phyloP scores from a whole-genome alignment of 805 yeast genomes.

The Candida boleticola region DNA sequence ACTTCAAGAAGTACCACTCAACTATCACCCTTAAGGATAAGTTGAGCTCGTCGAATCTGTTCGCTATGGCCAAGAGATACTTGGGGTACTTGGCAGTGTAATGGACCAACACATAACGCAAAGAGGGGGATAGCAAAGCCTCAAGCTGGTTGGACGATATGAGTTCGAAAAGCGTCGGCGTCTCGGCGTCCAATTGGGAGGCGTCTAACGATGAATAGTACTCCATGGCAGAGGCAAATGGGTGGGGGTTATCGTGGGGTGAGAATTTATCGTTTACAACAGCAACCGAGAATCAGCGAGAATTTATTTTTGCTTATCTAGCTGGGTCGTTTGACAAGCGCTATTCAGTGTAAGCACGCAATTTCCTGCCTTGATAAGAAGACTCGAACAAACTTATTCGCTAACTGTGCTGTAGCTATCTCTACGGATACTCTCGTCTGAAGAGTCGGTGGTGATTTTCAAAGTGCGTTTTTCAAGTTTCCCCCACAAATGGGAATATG shows the following conservation, averaged over 20 bases:
- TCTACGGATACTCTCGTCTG: no score
- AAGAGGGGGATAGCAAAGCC: conserved; percentile 73
- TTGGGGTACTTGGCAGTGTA: conserved; percentile 79
- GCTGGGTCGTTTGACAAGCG: no score
- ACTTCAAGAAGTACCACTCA: conserved; percentile 67
- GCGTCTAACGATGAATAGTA: conserved; percentile 80
- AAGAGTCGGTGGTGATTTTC: no score
- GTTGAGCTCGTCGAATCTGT: conserved; percentile 76
- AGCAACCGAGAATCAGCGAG: no score
- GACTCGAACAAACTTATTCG: no score
- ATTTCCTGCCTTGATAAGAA: no score
- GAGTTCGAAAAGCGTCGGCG: conserved; percentile 88
- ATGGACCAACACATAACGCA: conserved; percentile 75
- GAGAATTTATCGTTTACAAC: no score
- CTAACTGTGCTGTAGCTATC: no score
- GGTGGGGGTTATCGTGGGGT: conserved; percentile 3
- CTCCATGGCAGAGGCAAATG: conserved; percentile 50
- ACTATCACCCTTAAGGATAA: conserved; percentile 56
- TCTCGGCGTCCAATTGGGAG: conserved; percentile 64
- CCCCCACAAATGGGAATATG: no score
- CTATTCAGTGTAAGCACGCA: no score
- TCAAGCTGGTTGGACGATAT: conserved; percentile 80
- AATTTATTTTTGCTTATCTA: no score
- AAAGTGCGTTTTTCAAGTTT: no score
- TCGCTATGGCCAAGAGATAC: conserved; percentile 56